Base-by-base conservation (phyloP, 208 protist genomes). In the Porcisia hertigi region DNA sequence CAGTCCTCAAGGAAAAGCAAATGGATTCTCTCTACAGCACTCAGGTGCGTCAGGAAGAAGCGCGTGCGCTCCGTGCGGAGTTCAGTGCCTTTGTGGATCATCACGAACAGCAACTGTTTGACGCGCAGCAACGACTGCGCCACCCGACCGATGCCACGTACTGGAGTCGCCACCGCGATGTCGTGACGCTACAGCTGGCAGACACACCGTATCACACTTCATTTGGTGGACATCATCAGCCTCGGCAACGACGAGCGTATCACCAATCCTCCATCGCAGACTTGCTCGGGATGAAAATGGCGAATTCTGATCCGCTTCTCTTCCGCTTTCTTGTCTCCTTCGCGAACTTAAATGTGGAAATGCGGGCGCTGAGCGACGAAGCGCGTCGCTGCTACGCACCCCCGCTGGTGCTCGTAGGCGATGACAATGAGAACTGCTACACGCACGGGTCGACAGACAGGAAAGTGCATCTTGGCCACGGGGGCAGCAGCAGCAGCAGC, bases 61-160 rank as follows among this genome's bases (percentile, higher is more conserved):
- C 76, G 4, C 30, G 7, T 7, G 71, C 71, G 20, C 69, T 81
- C 8, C 76, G 71, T 11, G 57, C 76, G n/a, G 70, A 60, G 34
- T 76, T 93, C 79, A 55, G 82, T 77, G 16, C 69, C 65, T 88
- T 93, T 52, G 86, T 90, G 1, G 69, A 81, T 4, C 71, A 66
- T 9, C 88, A 93, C 79, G 88, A 93, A 62, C 85, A 86, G 60
- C 77, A 79, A 58, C 80, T 93, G 23, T 71, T 91, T 55, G 84
- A 90, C 30, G 77, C 84, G 54, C 81, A 89, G 80, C 86, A 89
- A n/a, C 75, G 65, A 30, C 83, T 93, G 49, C 67, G 79, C 59
- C 73, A 82, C 57, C 84, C 82, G 11, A 86, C 81, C 62, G 88
- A 91, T 55, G 82, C 82, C 14, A 90, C 82, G 36, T 18, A 83